A percentile compares a stretch with the other conserved stretches of the same genome.
Conservation (phyloP, 306 rosid species). For the Pachyrhizus erosus region DNA sequence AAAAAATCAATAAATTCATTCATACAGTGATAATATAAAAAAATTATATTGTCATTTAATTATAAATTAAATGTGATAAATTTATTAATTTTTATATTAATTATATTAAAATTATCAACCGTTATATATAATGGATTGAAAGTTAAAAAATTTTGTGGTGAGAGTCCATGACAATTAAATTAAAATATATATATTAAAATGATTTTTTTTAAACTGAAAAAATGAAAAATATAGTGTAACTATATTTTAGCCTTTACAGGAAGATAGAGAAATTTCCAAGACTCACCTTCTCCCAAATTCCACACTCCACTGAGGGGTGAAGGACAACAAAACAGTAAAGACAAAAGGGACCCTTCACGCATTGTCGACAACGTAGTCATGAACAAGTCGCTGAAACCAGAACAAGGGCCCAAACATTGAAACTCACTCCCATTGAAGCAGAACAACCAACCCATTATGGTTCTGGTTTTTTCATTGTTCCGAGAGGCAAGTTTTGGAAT, state of each 20-base stretch:
- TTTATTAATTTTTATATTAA: no score
- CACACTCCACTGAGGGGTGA: conserved; percentile 62
- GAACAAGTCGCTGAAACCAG: conserved; percentile 49
- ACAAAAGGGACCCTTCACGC: conserved; percentile 74
- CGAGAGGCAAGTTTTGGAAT: conserved; percentile 53
- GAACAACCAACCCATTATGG: neutral
- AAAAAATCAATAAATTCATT: no score
- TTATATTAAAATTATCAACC: no score
- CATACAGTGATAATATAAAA: no score
- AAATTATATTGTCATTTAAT: no score
- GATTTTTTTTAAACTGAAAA: neutral
- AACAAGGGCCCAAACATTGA: conserved; percentile 45
- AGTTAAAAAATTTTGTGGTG: no score
- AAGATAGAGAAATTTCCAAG: conserved; percentile 19
- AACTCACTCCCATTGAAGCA: conserved; percentile 41
- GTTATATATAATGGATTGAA: no score
- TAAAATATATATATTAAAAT: neutral
- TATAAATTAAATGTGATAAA: no score
- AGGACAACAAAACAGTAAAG: conserved; percentile 68
- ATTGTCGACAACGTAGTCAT: conserved; percentile 74
- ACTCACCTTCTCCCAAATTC: conserved; percentile 57
- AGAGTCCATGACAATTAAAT: no score
- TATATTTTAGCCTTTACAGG: neutral
- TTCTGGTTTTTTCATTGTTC: conserved; percentile 35
- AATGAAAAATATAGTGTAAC: neutral